Conservation (phyloP, 495 filamentous ascomycete species). For the Neurospora tetrasperma region DNA sequence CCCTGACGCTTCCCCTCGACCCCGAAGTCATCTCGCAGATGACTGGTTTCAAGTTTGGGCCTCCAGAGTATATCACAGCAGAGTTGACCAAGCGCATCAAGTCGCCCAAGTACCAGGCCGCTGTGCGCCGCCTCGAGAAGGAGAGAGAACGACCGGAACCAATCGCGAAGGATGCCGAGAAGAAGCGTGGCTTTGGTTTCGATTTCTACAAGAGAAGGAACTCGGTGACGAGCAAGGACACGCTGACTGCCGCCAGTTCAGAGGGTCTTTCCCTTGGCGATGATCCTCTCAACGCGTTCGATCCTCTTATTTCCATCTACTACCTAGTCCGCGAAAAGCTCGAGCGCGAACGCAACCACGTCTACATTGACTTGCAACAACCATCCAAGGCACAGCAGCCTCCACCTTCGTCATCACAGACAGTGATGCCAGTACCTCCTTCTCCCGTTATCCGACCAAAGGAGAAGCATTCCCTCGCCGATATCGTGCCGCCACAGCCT, state of each 20-base stretch:
- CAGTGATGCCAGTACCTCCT: slow-evolving; percentile 13
- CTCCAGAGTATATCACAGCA: slow-evolving; percentile 66
- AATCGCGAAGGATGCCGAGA: slow-evolving; percentile 56
- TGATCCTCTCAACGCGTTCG: slow-evolving; percentile 90
- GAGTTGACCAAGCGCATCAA: slow-evolving; percentile 77
- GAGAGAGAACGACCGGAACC: slow-evolving; percentile 54
- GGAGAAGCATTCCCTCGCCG: slow-evolving; percentile 41
- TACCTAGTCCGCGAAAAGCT: slow-evolving; percentile 92
- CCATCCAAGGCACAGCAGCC: slow-evolving; percentile 14
- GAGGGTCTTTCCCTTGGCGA: slow-evolving; percentile 74
- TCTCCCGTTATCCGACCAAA: slow-evolving; percentile 36
- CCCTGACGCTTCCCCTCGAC: slow-evolving; percentile 76
- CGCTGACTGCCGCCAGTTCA: slow-evolving; percentile 71
- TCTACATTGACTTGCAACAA: slow-evolving; percentile 12
- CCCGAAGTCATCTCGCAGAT: slow-evolving; percentile 76
- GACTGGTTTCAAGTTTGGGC: slow-evolving; percentile 96
- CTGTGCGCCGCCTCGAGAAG: slow-evolving; percentile 49
- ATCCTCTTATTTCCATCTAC: slow-evolving; percentile 87
- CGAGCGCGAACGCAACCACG: slow-evolving; percentile 54
- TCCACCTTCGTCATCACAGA: slow-evolving; percentile 13
- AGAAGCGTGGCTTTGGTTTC: slow-evolving; percentile 78
- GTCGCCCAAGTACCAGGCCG: slow-evolving; percentile 84
- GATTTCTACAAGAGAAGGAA: slow-evolving; percentile 96
- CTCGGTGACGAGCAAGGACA: slow-evolving; percentile 78
- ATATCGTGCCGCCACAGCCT: slow-evolving; percentile 71